Evolutionary conservation across 495 filamentous ascomycete species (phyloP).

Genomic region (Cercophora samala): DNA sequence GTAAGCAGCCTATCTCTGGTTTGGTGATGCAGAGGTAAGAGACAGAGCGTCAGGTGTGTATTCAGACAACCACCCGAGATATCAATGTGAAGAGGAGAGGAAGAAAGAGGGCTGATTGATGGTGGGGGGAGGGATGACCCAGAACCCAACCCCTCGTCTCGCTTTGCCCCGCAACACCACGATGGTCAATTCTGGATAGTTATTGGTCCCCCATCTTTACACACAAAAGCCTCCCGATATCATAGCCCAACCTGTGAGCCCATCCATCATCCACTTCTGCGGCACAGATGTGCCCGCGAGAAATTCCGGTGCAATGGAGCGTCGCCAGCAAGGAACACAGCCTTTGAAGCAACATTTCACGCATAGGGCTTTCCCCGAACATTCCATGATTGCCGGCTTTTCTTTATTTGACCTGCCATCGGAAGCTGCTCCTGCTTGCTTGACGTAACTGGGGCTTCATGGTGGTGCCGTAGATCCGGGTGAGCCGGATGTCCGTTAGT

Average conservation of each 20-base stretch:
- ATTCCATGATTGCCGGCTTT: slow-evolving; percentile 5
- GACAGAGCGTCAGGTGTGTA: background rate
- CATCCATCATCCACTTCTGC: background rate
- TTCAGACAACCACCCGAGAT: background rate
- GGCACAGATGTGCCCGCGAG: slow-evolving; percentile 1
- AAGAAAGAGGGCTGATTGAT: background rate
- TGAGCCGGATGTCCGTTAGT: background rate
- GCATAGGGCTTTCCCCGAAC: background rate
- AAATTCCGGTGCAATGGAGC: background rate
- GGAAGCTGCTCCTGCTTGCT: background rate
- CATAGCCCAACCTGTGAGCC: background rate
- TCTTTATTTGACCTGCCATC: background rate
- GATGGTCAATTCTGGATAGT: slow-evolving; percentile 15
- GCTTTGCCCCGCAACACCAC: slow-evolving; percentile 21
- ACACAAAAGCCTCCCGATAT: background rate
- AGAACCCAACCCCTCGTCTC: slow-evolving; percentile 15
- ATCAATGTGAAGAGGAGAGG: background rate
- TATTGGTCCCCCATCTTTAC: slow-evolving; percentile 12
- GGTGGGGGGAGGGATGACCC: background rate
- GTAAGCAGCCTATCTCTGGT: background rate
- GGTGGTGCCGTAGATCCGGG: background rate
- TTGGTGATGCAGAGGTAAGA: background rate
- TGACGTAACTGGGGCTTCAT: background rate
- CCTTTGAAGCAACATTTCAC: background rate
- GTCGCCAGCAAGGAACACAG: background rate